phyloP scores from a whole-genome alignment of 2,329 filamentous ascomycete genomes.

The Paecilomyces fulvus region DNA sequence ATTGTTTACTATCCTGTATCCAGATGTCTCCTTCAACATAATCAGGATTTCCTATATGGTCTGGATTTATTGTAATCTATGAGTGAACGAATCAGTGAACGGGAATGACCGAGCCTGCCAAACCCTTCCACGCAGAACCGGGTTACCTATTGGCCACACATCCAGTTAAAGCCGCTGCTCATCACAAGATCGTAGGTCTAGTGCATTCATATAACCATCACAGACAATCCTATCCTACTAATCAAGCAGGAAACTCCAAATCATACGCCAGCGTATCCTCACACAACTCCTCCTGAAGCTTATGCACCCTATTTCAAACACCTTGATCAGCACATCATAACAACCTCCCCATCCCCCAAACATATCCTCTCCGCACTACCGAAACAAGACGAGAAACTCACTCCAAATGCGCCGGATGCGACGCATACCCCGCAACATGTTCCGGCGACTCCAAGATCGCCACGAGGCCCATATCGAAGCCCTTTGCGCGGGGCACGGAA shows the following conservation, averaged over 20 bases:
- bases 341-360: too few species aligned
- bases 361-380: neutral
- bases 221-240: neutral
- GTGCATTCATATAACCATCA: too few species aligned
- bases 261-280: constrained; percentile 37
- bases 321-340: neutral
- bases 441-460: constrained; percentile 37
- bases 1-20: neutral
- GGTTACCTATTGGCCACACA: too few species aligned
- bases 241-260: constrained; percentile 24
- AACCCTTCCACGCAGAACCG: neutral
- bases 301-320: constrained; percentile 24
- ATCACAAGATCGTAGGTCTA: too few species aligned
- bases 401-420: constrained; percentile 40
- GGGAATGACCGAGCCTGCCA: neutral
- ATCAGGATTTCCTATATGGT: neutral
- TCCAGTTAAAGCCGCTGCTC: too few species aligned
- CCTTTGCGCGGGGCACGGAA: constrained; percentile 35
- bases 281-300: constrained; percentile 32
- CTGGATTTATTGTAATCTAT: neutral
- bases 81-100: neutral
- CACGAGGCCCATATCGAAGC: constrained; percentile 39
- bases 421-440: constrained; percentile 35
- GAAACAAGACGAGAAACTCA: constrained; percentile 17
- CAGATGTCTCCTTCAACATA: neutral